These are phyloP conservation scores for Tilletia horrida DNA, from an alignment of 1,284 basidiomycete species.

Conservation along the genomic window DNA sequence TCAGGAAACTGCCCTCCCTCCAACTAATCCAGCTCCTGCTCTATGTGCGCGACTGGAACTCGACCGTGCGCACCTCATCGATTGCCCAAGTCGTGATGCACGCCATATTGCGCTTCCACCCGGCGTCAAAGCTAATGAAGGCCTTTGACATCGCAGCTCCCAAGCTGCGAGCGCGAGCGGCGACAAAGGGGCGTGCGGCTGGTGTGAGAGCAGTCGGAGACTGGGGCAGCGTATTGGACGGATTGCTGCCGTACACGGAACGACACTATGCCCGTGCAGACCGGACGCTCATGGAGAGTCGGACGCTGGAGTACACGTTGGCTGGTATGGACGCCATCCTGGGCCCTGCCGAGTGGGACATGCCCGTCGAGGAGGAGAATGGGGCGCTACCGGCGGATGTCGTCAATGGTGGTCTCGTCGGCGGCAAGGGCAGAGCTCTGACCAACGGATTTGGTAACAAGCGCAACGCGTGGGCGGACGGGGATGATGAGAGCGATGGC, in stretches of 20 bases:
- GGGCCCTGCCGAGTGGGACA: constrained; percentile 32
- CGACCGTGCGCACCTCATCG: constrained; percentile 75
- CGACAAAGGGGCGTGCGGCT: constrained; percentile 55
- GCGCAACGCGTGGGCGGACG: background rate
- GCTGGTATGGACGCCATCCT: constrained; percentile 74
- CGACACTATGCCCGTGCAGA: constrained; percentile 83
- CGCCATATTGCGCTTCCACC: constrained; percentile 72
- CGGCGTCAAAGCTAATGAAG: constrained; percentile 69
- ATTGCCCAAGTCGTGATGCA: constrained; percentile 83
- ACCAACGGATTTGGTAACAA: background rate
- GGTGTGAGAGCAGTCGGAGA: constrained; percentile 33
- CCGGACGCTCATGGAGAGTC: constrained; percentile 83
- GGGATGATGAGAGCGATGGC: background rate
- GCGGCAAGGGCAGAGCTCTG: background rate
- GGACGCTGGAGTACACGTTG: constrained; percentile 85
- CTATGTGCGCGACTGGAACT: constrained; percentile 90
- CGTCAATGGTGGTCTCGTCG: background rate
- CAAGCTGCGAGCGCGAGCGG: constrained; percentile 20
- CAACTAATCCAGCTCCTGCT: constrained; percentile 78
- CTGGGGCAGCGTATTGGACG: constrained; percentile 69
- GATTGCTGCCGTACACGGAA: constrained; percentile 86
- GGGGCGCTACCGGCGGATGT: background rate
- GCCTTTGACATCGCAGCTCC: constrained; percentile 61
- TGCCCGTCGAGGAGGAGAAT: constrained; percentile 7
- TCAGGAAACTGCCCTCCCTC: constrained; percentile 67